Conservation (phyloP, 495 filamentous ascomycete species). For the Entonaema liquescens region DNA sequence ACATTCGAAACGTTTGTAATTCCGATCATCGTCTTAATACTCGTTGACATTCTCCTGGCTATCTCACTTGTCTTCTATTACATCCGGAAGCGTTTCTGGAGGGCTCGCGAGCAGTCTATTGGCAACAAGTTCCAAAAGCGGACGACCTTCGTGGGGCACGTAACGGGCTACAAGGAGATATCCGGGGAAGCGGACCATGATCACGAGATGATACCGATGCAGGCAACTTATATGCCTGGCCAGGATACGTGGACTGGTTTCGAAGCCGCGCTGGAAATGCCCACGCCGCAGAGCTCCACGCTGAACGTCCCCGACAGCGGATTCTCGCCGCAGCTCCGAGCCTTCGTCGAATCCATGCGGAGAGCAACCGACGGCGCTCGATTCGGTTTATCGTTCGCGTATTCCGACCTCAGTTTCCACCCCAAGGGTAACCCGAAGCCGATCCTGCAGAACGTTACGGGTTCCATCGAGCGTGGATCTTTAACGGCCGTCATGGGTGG, state of each 20-base stretch:
- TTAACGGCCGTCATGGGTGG: constrained; percentile 61
- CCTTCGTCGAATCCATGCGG: constrained; percentile 61
- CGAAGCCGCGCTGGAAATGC: constrained; percentile 47
- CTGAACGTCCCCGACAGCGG: constrained; percentile 42
- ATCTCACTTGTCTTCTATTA: constrained; percentile 41
- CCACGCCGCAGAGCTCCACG: constrained; percentile 31
- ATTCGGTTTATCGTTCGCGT: constrained; percentile 62
- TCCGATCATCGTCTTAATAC: constrained; percentile 52
- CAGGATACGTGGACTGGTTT: constrained; percentile 48
- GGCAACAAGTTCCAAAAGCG: constrained; percentile 23
- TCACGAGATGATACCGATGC: constrained; percentile 43
- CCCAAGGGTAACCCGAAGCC: constrained; percentile 52
- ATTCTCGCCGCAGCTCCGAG: constrained; percentile 49
- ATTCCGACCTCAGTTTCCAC: constrained; percentile 55
- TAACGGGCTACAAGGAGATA: constrained; percentile 46
- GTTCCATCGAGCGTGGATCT: constrained; percentile 58
- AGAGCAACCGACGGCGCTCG: constrained; percentile 57
- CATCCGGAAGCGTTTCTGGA: constrained; percentile 41
- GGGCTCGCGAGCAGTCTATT: constrained; percentile 27
- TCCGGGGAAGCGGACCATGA: constrained; percentile 44
- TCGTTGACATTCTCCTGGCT: constrained; percentile 52
- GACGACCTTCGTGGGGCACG: constrained; percentile 19
- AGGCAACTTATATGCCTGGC: constrained; percentile 43
- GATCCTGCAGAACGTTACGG: constrained; percentile 60
- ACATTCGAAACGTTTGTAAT: constrained; percentile 49